These are phyloP conservation scores for Lipomyces mesembrius DNA, from an alignment of 805 yeast species.

Conservation along the genomic window DNA sequence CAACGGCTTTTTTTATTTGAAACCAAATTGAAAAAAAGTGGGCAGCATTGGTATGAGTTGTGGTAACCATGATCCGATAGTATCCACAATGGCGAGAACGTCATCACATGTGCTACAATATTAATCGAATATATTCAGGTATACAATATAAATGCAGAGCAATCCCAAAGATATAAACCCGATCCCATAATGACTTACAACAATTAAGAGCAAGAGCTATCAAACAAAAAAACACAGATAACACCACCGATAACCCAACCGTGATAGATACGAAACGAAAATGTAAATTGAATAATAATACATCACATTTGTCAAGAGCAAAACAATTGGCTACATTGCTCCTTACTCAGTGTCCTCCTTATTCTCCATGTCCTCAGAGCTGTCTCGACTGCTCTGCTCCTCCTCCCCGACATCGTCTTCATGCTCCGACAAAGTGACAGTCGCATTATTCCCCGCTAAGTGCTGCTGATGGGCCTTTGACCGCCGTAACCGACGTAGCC, in stretches of 20 bases:
- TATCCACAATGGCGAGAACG: too few relatives aligned
- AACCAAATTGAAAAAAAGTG: too few relatives aligned
- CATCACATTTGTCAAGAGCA: conserved; percentile 4
- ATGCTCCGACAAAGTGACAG: not conserved
- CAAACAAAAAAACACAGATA: not conserved
- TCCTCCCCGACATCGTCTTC: conserved; percentile 12
- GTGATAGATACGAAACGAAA: conserved; percentile 2
- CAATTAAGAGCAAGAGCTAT: too few relatives aligned
- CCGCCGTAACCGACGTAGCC: conserved; percentile 65
- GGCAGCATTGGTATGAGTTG: too few relatives aligned
- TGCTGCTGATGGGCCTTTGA: conserved; percentile 26
- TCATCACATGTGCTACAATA: too few relatives aligned
- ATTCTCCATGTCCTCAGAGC: conserved; percentile 16
- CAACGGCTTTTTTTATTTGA: too few relatives aligned
- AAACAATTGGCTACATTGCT: not conserved
- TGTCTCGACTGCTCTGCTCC: conserved; percentile 16
- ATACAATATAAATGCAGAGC: too few relatives aligned
- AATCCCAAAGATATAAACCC: too few relatives aligned
- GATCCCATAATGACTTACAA: too few relatives aligned
- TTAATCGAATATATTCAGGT: too few relatives aligned
- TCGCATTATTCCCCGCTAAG: not conserved
- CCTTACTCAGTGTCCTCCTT: conserved; percentile 12
- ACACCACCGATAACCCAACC: conserved; percentile 6
- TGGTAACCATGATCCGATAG: too few relatives aligned
- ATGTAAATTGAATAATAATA: conserved; percentile 2